These are phyloP conservation scores for Colletotrichum sublineola DNA, from an alignment of 2,329 filamentous ascomycete genomes.

Conservation along the genomic window DNA sequence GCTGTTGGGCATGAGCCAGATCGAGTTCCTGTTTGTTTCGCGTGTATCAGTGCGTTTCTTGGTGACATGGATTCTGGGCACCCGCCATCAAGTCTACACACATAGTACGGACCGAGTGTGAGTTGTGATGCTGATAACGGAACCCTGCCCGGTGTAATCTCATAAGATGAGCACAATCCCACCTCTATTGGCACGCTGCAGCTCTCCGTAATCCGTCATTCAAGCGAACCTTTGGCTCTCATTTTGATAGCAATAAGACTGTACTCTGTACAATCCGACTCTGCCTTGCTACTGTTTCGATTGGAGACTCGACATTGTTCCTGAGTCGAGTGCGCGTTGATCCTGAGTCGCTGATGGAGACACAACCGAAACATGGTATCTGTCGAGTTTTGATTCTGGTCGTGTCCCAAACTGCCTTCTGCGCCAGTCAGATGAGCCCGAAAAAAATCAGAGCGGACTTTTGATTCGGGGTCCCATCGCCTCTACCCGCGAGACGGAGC, in stretches of 20 bases:
- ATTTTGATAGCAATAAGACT: background rate
- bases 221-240: conserved; percentile 10
- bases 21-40: conserved; percentile 10
- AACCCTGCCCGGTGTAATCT: conserved; percentile 38
- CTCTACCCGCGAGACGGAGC: conserved; percentile 16
- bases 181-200: conserved; percentile 32
- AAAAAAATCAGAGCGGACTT: conserved; percentile 7
- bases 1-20: background rate
- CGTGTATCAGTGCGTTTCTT: conserved; percentile 4
- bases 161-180: conserved; percentile 36
- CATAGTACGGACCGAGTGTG: background rate
- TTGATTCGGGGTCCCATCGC: conserved; percentile 8
- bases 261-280: background rate
- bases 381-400: conserved; percentile 5
- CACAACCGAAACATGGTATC: conserved; percentile 4
- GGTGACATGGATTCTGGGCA: conserved; percentile 6
- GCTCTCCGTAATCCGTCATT: conserved; percentile 15
- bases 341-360: conserved; percentile 2
- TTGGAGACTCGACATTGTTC: conserved; percentile 7
- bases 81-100: background rate
- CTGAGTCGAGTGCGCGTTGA: conserved; percentile 14
- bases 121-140: conserved; percentile 24
- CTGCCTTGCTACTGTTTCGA: conserved; percentile 14
- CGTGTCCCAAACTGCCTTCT: conserved; percentile 4
- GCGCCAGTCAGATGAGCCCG: background rate